Conservation (phyloP, 2,329 filamentous ascomycete genomes). For the Exophiala lecanii-corni region DNA sequence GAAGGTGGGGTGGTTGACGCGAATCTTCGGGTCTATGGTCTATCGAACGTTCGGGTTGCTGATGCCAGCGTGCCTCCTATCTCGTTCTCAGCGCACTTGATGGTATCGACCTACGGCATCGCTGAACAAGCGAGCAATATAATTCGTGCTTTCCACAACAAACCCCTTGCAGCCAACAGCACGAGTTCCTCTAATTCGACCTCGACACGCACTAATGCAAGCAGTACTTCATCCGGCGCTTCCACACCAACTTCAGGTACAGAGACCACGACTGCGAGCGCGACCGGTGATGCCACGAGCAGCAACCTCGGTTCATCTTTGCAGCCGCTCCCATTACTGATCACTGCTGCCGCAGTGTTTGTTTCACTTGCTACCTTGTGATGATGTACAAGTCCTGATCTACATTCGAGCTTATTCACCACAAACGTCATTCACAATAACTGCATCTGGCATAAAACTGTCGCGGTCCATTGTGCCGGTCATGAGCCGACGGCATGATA, state of each 20-base stretch:
- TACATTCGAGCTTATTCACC: too few relatives aligned
- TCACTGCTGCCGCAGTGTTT: background rate
- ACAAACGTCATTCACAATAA: too few relatives aligned
- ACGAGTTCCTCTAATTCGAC: background rate
- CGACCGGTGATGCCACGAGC: background rate
- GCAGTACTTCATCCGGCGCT: background rate
- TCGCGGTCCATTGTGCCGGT: too few relatives aligned
- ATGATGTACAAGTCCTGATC: too few relatives aligned
- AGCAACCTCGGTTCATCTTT: background rate
- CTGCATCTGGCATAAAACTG: too few relatives aligned
- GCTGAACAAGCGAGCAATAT: constrained; percentile 31
- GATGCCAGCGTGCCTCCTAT: constrained; percentile 36
- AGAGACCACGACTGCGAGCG: background rate
- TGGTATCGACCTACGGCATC: constrained; percentile 33
- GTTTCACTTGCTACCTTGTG: background rate
- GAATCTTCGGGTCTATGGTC: constrained; percentile 42
- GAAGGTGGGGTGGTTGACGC: constrained; percentile 42
- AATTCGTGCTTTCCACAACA: constrained; percentile 28
- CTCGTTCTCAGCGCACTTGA: constrained; percentile 32
- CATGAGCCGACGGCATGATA: too few relatives aligned
- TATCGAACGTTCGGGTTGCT: constrained; percentile 31
- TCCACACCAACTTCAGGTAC: background rate
- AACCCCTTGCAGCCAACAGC: background rate
- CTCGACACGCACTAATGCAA: background rate
- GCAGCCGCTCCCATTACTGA: background rate